These are phyloP conservation scores for Gossypium stocksii DNA, from an alignment of 345 rosid genomes.

Conservation along the genomic window DNA sequence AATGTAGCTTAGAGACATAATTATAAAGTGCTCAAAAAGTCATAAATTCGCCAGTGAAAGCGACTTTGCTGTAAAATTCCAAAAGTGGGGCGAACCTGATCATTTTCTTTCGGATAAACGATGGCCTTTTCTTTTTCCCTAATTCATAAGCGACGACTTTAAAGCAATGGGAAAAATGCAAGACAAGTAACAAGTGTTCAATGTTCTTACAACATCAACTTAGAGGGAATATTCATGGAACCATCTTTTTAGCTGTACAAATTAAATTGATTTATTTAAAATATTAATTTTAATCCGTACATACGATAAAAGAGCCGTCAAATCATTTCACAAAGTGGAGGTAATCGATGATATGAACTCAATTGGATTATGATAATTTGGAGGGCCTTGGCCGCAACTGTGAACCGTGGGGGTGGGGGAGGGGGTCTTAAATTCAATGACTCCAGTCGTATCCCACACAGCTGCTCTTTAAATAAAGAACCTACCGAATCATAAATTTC, in stretches of 20 bases:
- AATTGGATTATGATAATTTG: too few relatives aligned
- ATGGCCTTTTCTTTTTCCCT: background rate
- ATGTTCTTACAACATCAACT: too few relatives aligned
- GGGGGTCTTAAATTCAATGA: background rate
- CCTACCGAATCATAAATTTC: background rate
- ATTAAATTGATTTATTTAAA: too few relatives aligned
- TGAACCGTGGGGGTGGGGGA: background rate
- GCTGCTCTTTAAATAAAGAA: background rate
- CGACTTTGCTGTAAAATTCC: background rate
- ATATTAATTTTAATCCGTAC: too few relatives aligned
- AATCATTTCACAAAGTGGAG: too few relatives aligned
- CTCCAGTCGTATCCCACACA: background rate
- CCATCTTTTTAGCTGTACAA: too few relatives aligned
- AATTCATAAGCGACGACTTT: too few relatives aligned
- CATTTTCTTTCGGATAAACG: background rate
- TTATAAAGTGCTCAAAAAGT: background rate
- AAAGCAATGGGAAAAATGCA: background rate
- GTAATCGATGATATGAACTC: too few relatives aligned
- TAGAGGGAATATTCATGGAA: too few relatives aligned
- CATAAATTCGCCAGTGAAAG: background rate
- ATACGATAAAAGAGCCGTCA: too few relatives aligned
- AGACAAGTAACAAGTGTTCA: background rate
- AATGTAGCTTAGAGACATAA: background rate
- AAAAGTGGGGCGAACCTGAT: background rate
- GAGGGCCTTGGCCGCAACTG: background rate